phyloP scores from a whole-genome alignment of 1,139 yeast species.

The Sugiyamaella neomexicana region DNA sequence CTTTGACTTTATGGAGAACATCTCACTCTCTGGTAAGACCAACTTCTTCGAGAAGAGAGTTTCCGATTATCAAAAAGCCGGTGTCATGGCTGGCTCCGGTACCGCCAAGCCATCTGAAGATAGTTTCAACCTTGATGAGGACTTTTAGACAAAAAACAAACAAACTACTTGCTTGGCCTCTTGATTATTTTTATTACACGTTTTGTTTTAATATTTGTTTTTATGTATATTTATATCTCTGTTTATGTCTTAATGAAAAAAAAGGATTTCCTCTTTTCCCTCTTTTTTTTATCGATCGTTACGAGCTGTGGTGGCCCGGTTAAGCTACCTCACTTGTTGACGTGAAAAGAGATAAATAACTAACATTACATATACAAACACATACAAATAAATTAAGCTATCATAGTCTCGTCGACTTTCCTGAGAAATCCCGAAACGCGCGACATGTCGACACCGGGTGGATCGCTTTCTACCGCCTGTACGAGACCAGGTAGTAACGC shows the following conservation, averaged over 20 bases:
- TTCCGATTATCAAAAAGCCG: conserved; percentile 98
- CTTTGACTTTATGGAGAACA: conserved; percentile 98
- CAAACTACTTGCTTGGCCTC: background rate
- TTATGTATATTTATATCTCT: conserved; percentile 14
- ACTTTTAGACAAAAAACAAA: conserved; percentile 38
- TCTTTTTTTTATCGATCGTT: background rate
- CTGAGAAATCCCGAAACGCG: conserved; percentile 51
- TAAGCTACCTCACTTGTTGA: no score
- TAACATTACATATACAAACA: conserved; percentile 3
- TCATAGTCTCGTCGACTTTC: conserved; percentile 39
- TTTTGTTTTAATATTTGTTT: conserved; percentile 12
- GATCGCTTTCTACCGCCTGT: conserved; percentile 87
- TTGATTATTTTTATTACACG: background rate
- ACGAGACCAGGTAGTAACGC: conserved; percentile 78
- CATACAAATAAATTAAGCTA: conserved; percentile 14
- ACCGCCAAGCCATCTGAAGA: conserved; percentile 45
- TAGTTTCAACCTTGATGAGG: conserved; percentile 49
- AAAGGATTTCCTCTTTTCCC: background rate
- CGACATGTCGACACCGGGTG: conserved; percentile 61
- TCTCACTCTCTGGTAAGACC: conserved; percentile 96
- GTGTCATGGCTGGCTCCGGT: conserved; percentile 77
- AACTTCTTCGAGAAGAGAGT: conserved; percentile 99
- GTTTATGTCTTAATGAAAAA: conserved; percentile 16
- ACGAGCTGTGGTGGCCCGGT: no score
- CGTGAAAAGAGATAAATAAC: background rate